These are phyloP conservation scores for Boletus semigastroideus DNA, from an alignment of 1,284 basidiomycete genomes.

Conservation along the genomic window DNA sequence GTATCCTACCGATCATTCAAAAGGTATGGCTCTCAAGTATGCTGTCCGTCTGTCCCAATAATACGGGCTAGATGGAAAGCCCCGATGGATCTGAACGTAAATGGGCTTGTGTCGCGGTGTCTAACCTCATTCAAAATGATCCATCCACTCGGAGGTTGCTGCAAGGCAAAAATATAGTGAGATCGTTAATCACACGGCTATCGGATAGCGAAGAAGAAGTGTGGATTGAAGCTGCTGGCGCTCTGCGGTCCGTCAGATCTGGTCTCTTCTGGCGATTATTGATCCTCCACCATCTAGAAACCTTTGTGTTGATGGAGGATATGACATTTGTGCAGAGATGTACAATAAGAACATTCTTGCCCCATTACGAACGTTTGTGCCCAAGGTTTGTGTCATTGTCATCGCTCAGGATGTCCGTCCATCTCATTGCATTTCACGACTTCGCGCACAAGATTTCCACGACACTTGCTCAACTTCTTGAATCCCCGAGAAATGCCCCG, in stretches of 20 bases:
- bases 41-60: not conserved
- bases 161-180: slow-evolving; percentile 89
- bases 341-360: slow-evolving; percentile 91
- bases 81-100: slow-evolving; percentile 77
- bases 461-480: slow-evolving; percentile 69
- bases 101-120: slow-evolving; percentile 92
- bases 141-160: slow-evolving; percentile 84
- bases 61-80: slow-evolving; percentile 61
- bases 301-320: slow-evolving; percentile 90
- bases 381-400: slow-evolving; percentile 53
- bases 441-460: slow-evolving; percentile 61
- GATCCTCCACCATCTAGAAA: slow-evolving; percentile 54
- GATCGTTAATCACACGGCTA: slow-evolving; percentile 78
- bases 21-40: slow-evolving; percentile 54
- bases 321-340: slow-evolving; percentile 94
- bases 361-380: slow-evolving; percentile 70
- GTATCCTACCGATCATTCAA: slow-evolving; percentile 82
- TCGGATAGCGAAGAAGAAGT: slow-evolving; percentile 87
- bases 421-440: not conserved
- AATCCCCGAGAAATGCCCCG: slow-evolving; percentile 54
- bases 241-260: slow-evolving; percentile 56
- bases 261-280: slow-evolving; percentile 2
- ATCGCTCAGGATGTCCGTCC: not conserved
- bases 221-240: slow-evolving; percentile 81
- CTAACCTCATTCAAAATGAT: slow-evolving; percentile 86